A percentile compares a stretch with the other conserved stretches of the same genome.
These are phyloP conservation scores for Macadamia tetraphylla DNA, from an alignment of 164 flowering plant species.

Conservation along the genomic window DNA sequence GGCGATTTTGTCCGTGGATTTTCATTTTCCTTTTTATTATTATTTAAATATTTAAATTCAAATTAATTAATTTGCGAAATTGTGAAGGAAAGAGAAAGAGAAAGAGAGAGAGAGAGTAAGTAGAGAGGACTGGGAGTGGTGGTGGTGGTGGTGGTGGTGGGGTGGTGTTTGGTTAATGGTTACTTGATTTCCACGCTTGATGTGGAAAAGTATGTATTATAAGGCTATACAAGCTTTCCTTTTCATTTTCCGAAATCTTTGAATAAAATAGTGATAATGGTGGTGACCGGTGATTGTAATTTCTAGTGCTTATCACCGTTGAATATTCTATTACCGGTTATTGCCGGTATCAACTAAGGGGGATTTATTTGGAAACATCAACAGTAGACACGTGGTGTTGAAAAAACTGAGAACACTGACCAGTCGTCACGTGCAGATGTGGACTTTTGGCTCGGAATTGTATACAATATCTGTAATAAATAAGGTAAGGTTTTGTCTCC, in stretches of 20 bases:
- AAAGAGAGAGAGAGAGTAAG: not conserved
- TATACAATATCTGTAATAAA: no score
- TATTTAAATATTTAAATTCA: not conserved
- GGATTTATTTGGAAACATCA: not conserved
- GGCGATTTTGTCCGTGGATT: not conserved
- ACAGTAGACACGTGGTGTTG: no score
- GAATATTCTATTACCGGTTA: not conserved
- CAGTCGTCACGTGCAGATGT: no score
- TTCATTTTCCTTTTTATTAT: not conserved
- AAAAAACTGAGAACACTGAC: no score
- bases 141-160: not conserved
- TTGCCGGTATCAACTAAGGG: not conserved
- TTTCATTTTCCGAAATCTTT: not conserved
- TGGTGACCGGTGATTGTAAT: not conserved
- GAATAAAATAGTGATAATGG: not conserved
- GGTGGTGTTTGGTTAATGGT: not conserved
- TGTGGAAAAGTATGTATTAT: conserved; percentile 6
- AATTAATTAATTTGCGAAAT: not conserved
- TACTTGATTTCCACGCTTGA: conserved; percentile 14
- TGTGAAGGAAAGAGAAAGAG: not conserved
- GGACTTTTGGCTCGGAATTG: no score
- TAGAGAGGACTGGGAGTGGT: not conserved
- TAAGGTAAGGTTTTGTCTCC: no score
- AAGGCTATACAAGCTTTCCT: not conserved
- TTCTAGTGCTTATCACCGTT: not conserved